Evolutionary conservation across 106 monocot genomes (phyloP), one percentile per base, ranked within the genome.

Genomic region (Gastrodia elata): DNA sequence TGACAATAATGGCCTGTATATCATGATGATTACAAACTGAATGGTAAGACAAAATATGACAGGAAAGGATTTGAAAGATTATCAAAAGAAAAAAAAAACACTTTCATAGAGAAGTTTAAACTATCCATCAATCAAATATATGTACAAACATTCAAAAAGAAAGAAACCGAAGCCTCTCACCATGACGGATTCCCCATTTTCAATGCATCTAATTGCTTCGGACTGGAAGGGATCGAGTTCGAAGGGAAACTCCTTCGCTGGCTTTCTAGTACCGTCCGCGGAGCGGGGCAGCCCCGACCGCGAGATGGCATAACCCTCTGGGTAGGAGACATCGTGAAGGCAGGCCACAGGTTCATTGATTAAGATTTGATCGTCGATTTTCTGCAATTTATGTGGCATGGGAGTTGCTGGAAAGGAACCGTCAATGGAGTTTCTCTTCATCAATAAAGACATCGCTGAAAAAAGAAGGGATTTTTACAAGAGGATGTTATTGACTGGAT

Each of bases 121-220:
- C 15, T 30, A 32, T 28, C 38, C 15, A 7, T 13, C 8, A 73
- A 37, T 6, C 8, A 33, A 30, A 30, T 14, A 15, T 1, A n/a
- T 20, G 5, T 10, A 42, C n/a, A 8, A 26, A 27, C 24, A 59
- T 59, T 27, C 6, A 25, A 24, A 52, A 6, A 58, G 18, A 38
- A 2, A 2, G 20, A 40, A 43, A 1, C 14, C 24, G 11, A 38
- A 39, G 22, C 2, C 8, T 40, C 71, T 69, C 76, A 95, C 95
- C 91, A 95, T 95, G 75, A 95, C 89, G 22, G 95, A 95, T 75
- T 95, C 95, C 27, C 91, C 95, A n/a, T 52, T 82, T 55, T 95
- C 87, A 26, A 95, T 80, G 76, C 95, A 95, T 46, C 80, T 80
- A 67, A 95, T 87, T 28, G 95, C 81, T 67, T 95, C 95, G 8